These are phyloP conservation scores for Polygonum aviculare DNA, from an alignment of 148 eudicot species.

Conservation along the genomic window DNA sequence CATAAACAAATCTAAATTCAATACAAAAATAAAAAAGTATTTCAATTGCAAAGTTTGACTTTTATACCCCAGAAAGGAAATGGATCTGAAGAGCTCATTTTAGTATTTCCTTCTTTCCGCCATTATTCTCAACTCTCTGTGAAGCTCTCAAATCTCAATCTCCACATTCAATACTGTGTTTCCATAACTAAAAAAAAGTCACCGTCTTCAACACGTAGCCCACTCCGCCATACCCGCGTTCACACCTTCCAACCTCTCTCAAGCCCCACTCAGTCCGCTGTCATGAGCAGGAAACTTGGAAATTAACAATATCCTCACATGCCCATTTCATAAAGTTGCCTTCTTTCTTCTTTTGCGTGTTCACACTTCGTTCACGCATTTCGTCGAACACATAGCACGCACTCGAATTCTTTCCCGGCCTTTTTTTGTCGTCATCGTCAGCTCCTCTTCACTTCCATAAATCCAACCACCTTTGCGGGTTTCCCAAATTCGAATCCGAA, in stretches of 20 bases:
- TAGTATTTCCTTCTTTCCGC: no score
- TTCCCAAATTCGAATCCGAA: no score
- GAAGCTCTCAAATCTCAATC: not conserved
- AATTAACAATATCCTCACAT: not conserved
- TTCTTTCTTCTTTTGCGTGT: slow-evolving; percentile 12
- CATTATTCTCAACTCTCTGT: no score
- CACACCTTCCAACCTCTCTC: slow-evolving; percentile 9
- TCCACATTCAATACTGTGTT: not conserved
- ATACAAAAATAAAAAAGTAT: not conserved
- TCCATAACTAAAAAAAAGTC: not conserved
- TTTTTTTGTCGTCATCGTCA: not conserved
- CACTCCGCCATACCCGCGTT: slow-evolving; percentile 7
- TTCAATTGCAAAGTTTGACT: not conserved
- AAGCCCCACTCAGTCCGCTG: slow-evolving; percentile 4
- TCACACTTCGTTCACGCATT: slow-evolving; percentile 34
- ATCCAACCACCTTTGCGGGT: no score
- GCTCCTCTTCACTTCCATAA: not conserved
- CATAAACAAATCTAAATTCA: not conserved
- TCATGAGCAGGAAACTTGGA: not conserved
- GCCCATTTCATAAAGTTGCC: not conserved
- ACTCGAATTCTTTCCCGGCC: slow-evolving; percentile 1
- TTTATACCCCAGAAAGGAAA: not conserved
- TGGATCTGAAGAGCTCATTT: not conserved
- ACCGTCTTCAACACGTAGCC: slow-evolving; percentile 1
- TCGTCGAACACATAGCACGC: slow-evolving; percentile 30